Base-by-base conservation (phyloP, 305 asterid genomes). In the Salvia sclarea region DNA sequence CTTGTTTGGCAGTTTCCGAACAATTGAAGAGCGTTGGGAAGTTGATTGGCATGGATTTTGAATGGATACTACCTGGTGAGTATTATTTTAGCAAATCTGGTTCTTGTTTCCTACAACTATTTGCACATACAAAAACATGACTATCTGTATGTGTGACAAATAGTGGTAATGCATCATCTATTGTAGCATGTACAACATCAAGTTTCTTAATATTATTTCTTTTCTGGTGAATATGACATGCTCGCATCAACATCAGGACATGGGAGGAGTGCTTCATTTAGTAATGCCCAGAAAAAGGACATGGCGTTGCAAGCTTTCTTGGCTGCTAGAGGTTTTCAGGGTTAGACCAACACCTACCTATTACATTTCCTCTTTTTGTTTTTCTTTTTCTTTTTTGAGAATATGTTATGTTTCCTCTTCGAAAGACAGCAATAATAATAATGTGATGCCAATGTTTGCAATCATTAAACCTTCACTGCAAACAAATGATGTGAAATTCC, bases 51-150 rank as follows among this genome's bases (percentile, higher is more conserved):
- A 60, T 80, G 74, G 86, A 85, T 53, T 87, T 87, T 72, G 88
- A 85, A 74, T 87, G 95, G 95, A 85, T 87, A 68, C 63, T 87
- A 25, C 95, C 95, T 24, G 91, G 91, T 85, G 68, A 79, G 73
- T 31, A 25, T 64, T 52, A 4, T 43, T 48, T 75, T 20, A 0
- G 43, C 37, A 33, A 30, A 16, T 38, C 50, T 22, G 10, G 13
- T 44, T 61, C 9, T 40, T 41, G 38, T 52, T 70, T 22, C 48
- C 63, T 54, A 6, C 18, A 25, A 16, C 25, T 31, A 50, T 24
- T 33, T 33, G 38, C 38, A 33, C 38, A 33, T 1, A 0, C 38
- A 6, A 33, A 33, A 33, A 33, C 38, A 33, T 35, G 40, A 35
- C 10, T 35, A 35, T 6, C 21, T 14, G 50, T 45, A 6, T 47